phyloP scores from a whole-genome alignment of 257 asterid genomes.

The Voacanga thouarsii region DNA sequence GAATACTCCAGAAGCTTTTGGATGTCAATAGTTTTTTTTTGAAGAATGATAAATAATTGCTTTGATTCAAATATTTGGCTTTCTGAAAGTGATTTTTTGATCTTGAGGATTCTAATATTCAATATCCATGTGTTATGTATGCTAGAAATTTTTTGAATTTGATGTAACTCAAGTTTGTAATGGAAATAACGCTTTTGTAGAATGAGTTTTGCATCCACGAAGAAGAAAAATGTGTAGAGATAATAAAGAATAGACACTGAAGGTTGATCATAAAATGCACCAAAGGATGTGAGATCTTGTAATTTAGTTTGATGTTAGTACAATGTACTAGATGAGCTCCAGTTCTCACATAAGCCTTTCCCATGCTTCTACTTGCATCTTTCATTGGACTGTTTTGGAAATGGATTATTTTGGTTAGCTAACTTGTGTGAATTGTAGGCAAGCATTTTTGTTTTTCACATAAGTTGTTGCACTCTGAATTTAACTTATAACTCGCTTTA shows the following conservation, averaged over 20 bases:
- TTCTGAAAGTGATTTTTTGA: neutral
- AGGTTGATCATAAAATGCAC: too few species aligned
- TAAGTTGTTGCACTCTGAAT: neutral
- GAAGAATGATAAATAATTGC: neutral
- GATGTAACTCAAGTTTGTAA: neutral
- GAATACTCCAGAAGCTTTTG: neutral
- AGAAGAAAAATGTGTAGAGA: too few species aligned
- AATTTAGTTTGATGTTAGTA: too few species aligned
- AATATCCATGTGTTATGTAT: neutral
- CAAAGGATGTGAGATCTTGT: too few species aligned
- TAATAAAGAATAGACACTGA: too few species aligned
- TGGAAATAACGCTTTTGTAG: neutral
- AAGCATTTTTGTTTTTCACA: neutral
- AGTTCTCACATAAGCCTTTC: neutral
- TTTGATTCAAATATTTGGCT: neutral
- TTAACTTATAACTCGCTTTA: neutral
- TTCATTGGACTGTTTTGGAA: neutral
- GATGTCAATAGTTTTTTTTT: neutral
- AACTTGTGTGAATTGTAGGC: neutral
- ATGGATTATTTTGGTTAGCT: neutral
- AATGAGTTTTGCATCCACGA: neutral
- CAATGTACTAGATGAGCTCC: too few species aligned
- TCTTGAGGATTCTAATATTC: neutral
- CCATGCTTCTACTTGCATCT: neutral
- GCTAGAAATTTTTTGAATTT: neutral